Conservation (phyloP, 495 filamentous ascomycete species). For the Daldinia loculata region DNA sequence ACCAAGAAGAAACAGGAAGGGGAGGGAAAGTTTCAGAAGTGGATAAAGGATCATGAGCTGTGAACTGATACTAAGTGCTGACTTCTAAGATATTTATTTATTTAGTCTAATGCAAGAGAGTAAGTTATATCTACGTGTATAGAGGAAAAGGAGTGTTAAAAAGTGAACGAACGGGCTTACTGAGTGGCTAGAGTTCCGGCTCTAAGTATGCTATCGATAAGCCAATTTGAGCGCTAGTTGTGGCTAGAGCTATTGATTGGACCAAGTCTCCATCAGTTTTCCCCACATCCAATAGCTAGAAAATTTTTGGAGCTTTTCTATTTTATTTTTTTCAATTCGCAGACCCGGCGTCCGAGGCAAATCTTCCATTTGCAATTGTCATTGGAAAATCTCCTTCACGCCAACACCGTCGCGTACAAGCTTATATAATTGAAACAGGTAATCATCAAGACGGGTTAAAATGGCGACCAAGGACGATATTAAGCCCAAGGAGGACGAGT, state of each 20-base stretch:
- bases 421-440: constrained; percentile 10
- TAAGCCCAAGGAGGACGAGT: constrained; percentile 73
- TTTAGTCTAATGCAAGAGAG: too few species aligned
- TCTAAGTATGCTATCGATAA: constrained; percentile 22
- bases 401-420: constrained; percentile 33
- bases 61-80: not conserved
- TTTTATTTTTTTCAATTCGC: constrained; percentile 37
- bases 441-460: constrained; percentile 43
- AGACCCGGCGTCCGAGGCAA: constrained; percentile 21
- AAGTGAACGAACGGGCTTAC: too few species aligned
- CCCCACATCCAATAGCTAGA: constrained; percentile 27
- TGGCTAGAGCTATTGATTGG: constrained; percentile 29
- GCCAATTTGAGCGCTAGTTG: constrained; percentile 11
- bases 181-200: not conserved
- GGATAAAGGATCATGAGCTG: not conserved
- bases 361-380: constrained; percentile 28
- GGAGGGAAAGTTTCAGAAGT: not conserved
- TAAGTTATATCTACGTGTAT: too few species aligned
- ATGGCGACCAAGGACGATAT: constrained; percentile 69
- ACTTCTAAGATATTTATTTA: too few species aligned
- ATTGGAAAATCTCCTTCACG: constrained; percentile 33
- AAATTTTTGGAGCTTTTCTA: constrained; percentile 47
- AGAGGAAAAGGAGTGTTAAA: too few species aligned
- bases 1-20: not conserved
- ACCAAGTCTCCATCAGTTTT: constrained; percentile 14